A percentile compares a stretch with the other conserved stretches of the same genome.
phyloP scores from a whole-genome alignment of 257 asterid species.

The Verbena officinalis region DNA sequence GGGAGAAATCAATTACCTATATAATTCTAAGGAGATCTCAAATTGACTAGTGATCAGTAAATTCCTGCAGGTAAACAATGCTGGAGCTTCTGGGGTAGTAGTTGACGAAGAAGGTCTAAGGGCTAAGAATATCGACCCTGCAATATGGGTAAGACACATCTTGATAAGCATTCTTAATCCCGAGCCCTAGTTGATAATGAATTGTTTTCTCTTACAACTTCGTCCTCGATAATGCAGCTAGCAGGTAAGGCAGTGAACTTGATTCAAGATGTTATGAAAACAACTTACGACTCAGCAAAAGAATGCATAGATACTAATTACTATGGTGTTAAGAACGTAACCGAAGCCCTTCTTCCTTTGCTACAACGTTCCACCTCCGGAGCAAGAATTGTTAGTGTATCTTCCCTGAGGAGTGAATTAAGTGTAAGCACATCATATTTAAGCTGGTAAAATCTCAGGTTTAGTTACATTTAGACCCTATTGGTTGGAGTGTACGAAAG shows the following conservation, averaged over 20 bases:
- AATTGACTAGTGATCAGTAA: too few relatives aligned
- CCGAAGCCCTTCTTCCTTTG: conserved; percentile 77
- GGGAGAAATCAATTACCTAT: too few relatives aligned
- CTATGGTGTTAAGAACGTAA: conserved; percentile 71
- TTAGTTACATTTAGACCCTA: too few relatives aligned
- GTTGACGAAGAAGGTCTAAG: conserved; percentile 67
- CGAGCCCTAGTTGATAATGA: not conserved
- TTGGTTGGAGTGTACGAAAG: too few relatives aligned
- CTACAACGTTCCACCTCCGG: conserved; percentile 57
- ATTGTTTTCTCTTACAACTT: not conserved
- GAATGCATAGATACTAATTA: conserved; percentile 71
- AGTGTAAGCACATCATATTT: conserved; percentile 42
- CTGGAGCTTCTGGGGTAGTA: conserved; percentile 76
- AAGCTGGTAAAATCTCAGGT: too few relatives aligned
- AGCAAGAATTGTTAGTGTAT: conserved; percentile 71
- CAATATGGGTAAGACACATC: conserved; percentile 51
- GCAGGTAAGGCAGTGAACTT: conserved; percentile 64
- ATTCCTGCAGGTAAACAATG: conserved; percentile 72
- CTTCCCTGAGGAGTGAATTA: conserved; percentile 74
- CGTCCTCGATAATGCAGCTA: conserved; percentile 46
- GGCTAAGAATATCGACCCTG: conserved; percentile 61
- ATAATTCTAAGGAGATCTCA: too few relatives aligned
- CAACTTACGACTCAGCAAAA: conserved; percentile 57
- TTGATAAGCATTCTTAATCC: not conserved
- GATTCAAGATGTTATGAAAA: conserved; percentile 57